These are phyloP conservation scores for Neurospora terricola DNA, from an alignment of 495 filamentous ascomycete genomes.

Conservation along the genomic window DNA sequence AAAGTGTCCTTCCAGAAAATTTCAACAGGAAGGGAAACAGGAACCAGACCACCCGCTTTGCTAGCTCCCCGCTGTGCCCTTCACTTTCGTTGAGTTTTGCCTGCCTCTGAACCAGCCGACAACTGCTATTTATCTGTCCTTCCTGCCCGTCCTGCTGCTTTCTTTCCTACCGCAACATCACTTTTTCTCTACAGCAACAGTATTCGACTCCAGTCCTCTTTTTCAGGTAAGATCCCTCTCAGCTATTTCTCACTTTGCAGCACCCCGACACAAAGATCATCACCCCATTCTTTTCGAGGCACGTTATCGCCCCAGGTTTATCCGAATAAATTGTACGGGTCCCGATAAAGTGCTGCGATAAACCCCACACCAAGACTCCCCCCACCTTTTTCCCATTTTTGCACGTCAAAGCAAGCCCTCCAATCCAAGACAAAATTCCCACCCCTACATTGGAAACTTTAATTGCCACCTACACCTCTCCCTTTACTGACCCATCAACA, in stretches of 20 bases:
- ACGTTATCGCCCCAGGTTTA: not conserved
- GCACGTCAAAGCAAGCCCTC: conserved; percentile 12
- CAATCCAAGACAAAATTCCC: conserved; percentile 15
- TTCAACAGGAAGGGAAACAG: conserved; percentile 13
- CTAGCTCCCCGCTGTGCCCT: not conserved
- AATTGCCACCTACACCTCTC: conserved; percentile 8
- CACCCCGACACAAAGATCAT: not conserved
- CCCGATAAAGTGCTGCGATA: not conserved
- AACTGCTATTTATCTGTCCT: not conserved
- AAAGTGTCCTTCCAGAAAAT: conserved; percentile 20
- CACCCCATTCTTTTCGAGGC: not conserved
- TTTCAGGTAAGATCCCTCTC: not conserved
- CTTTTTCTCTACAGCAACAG: not conserved
- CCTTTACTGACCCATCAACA: conserved; percentile 9
- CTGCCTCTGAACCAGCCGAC: not conserved
- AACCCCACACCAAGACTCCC: conserved; percentile 15
- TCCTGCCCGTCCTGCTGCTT: not conserved
- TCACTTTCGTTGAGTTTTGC: not conserved
- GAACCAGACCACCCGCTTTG: not conserved
- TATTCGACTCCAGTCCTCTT: not conserved
- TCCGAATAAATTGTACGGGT: not conserved
- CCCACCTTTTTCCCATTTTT: conserved; percentile 16
- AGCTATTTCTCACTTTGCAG: not conserved
- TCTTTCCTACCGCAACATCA: not conserved
- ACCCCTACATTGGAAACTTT: conserved; percentile 8